Conservation (phyloP, 2,329 filamentous ascomycete genomes). For the Mariannaea elegans region DNA sequence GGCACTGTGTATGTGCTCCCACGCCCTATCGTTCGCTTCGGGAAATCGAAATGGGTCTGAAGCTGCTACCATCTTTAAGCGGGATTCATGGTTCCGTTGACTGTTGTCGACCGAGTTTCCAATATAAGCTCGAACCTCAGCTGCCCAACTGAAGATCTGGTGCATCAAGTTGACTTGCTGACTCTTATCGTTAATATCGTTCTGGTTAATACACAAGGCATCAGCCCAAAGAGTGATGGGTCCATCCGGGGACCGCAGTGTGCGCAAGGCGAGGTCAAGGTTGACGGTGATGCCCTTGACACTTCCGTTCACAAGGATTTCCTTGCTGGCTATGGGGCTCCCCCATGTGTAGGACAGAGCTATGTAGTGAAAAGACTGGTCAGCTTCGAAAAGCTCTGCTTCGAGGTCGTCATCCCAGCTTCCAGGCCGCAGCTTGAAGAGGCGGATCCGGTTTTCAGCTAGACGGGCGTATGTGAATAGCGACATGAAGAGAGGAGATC, state of each 20-base stretch:
- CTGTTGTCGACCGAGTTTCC: constrained; percentile 20
- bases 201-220: constrained; percentile 39
- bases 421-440: constrained; percentile 24
- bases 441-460: constrained; percentile 19
- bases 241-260: constrained; percentile 29
- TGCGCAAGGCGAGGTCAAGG: constrained; percentile 39
- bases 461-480: constrained; percentile 18
- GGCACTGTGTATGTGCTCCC: constrained; percentile 8
- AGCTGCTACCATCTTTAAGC: constrained; percentile 15
- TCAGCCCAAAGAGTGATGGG: constrained; percentile 36
- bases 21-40: neutral
- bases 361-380: constrained; percentile 26
- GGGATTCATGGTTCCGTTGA: constrained; percentile 9
- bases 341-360: constrained; percentile 44
- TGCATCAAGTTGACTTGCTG: constrained; percentile 35
- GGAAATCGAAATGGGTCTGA: constrained; percentile 20
- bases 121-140: constrained; percentile 27
- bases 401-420: constrained; percentile 24
- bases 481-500: neutral
- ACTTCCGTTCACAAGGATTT: constrained; percentile 34
- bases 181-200: constrained; percentile 34
- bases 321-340: constrained; percentile 22
- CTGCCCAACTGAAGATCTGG: constrained; percentile 35
- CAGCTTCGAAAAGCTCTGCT: constrained; percentile 27
- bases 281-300: constrained; percentile 37